These are phyloP conservation scores for Thelephora ganbajun DNA, from an alignment of 768 basidiomycete species.

Conservation along the genomic window DNA sequence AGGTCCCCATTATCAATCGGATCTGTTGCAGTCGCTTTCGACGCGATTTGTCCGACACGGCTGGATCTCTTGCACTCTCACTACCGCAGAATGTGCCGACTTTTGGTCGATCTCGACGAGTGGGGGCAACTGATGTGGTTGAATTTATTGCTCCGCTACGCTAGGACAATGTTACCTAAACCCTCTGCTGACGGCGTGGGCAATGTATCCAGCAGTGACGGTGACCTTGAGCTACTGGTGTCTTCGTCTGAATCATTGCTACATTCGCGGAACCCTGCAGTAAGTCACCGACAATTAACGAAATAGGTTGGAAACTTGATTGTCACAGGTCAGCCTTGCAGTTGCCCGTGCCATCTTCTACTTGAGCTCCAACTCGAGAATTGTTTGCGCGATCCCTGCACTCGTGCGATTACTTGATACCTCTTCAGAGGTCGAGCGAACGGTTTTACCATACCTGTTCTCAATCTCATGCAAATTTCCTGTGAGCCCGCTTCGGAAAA, in stretches of 20 bases:
- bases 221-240: slow-evolving; percentile 65
- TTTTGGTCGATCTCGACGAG: slow-evolving; percentile 87
- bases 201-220: slow-evolving; percentile 52
- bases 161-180: slow-evolving; percentile 65
- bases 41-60: slow-evolving; percentile 73
- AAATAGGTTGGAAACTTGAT: not conserved
- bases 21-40: slow-evolving; percentile 74
- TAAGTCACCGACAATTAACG: slow-evolving; percentile 21
- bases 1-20: slow-evolving; percentile 82
- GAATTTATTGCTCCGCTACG: slow-evolving; percentile 70
- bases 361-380: slow-evolving; percentile 41
- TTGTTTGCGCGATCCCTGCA: slow-evolving; percentile 49
- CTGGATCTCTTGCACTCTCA: slow-evolving; percentile 83
- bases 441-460: slow-evolving; percentile 59
- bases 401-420: slow-evolving; percentile 57
- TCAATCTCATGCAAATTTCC: slow-evolving; percentile 51
- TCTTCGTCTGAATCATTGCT: slow-evolving; percentile 63
- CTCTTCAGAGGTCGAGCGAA: slow-evolving; percentile 61
- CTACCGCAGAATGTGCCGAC: slow-evolving; percentile 69
- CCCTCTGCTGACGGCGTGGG: slow-evolving; percentile 26
- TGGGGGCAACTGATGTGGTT: slow-evolving; percentile 88
- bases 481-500: slow-evolving; percentile 27
- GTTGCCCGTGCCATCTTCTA: slow-evolving; percentile 66
- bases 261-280: slow-evolving; percentile 79
- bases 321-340: slow-evolving; percentile 61